Conservation (phyloP, 441 rosid species). For the Euphorbia neoarborescens region DNA sequence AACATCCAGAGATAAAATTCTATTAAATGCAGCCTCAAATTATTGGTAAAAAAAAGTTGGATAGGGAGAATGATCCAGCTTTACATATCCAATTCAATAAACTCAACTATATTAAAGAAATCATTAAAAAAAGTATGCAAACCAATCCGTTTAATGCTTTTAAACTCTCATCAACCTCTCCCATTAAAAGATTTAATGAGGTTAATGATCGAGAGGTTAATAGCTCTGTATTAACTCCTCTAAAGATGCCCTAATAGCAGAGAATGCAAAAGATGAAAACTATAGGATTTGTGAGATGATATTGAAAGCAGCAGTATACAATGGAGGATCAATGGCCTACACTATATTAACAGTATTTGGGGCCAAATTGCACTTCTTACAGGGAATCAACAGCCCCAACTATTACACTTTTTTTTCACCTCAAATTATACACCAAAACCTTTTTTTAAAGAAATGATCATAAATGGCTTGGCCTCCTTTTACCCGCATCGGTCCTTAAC, state of each 20-base stretch:
- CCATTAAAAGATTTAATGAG: no score
- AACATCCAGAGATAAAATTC: no score
- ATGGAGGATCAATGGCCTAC: conserved; percentile 28
- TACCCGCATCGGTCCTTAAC: conserved; percentile 87
- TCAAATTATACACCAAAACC: conserved; percentile 23
- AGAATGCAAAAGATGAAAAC: conserved; percentile 20
- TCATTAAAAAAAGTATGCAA: no score
- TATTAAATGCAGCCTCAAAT: no score
- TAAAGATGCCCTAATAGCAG: conserved; percentile 11
- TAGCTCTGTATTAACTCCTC: no score
- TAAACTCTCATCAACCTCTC: no score
- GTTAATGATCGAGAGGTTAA: no score
- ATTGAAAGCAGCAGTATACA: conserved; percentile 24
- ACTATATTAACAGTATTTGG: conserved; percentile 28
- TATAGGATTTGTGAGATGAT: conserved; percentile 25
- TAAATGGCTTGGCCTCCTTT: conserved; percentile 84
- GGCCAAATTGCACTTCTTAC: conserved; percentile 26
- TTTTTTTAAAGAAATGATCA: conserved; percentile 27
- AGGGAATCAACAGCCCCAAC: conserved; percentile 18
- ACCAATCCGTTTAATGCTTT: no score
- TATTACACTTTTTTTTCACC: conserved; percentile 19
- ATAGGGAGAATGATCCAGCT: no score
- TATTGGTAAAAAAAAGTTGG: no score
- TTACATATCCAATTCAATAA: no score
- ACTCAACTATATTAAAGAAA: no score